Conservation (phyloP, 192 early-diverging fungal genomes). For the Dissophora globulifera region DNA sequence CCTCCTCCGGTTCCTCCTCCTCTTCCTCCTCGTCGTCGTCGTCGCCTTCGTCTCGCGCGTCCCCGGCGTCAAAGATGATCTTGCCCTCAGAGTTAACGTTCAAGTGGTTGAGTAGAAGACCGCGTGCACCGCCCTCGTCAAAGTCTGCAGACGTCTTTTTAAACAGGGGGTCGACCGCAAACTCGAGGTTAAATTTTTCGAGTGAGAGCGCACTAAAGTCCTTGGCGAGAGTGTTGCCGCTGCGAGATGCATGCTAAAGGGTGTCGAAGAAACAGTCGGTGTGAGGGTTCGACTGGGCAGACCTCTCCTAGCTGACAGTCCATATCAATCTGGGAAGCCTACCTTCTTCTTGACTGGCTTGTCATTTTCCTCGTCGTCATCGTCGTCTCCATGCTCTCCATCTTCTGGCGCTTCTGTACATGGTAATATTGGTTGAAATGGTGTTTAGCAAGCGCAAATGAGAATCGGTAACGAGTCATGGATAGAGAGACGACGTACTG, state of each 20-base stretch:
- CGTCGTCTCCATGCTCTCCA: slow-evolving; percentile 53
- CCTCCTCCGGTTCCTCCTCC: slow-evolving; percentile 34
- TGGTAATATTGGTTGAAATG: background rate
- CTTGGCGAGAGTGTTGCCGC: slow-evolving; percentile 82
- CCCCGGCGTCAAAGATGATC: slow-evolving; percentile 95
- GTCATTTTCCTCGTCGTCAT: slow-evolving; percentile 60
- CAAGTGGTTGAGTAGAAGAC: slow-evolving; percentile 90
- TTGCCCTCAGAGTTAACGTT: slow-evolving; percentile 82
- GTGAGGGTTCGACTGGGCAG: background rate
- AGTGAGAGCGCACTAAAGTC: slow-evolving; percentile 81
- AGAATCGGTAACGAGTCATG: too few species aligned
- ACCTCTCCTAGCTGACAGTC: too few species aligned
- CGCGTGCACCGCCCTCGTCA: slow-evolving; percentile 96
- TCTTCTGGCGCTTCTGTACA: slow-evolving; percentile 13
- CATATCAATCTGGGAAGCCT: background rate
- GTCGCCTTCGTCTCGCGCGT: slow-evolving; percentile 69
- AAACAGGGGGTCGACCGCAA: slow-evolving; percentile 93
- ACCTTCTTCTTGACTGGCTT: slow-evolving; percentile 56
- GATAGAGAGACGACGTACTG: slow-evolving; percentile 56
- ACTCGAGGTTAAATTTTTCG: slow-evolving; percentile 93
- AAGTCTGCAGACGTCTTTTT: slow-evolving; percentile 99
- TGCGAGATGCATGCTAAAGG: slow-evolving; percentile 52
- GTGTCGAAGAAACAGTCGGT: background rate
- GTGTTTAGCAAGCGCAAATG: background rate
- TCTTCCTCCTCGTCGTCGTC: slow-evolving; percentile 55